Conservation (phyloP, 23 red algal genomes). For the Chondrus crispus region DNA sequence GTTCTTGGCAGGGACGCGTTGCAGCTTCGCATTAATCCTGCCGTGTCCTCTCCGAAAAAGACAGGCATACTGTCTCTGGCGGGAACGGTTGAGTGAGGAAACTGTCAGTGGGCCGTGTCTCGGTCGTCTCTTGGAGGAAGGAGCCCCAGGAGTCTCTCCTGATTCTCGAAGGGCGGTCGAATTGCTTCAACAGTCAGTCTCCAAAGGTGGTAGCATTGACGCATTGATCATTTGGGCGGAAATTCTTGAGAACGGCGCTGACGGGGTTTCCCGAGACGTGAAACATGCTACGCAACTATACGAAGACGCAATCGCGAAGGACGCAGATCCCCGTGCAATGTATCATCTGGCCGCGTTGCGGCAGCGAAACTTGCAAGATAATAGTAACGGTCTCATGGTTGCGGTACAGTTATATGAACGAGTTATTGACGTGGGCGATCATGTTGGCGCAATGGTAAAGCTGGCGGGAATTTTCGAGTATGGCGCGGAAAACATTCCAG, state of each 20-base stretch:
- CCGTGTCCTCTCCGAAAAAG: no score
- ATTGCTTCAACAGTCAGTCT: neutral
- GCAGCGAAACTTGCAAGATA: neutral
- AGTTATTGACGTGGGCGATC: neutral
- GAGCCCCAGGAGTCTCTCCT: neutral
- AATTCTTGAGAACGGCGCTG: neutral
- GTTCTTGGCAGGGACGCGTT: no score
- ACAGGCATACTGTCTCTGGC: no score
- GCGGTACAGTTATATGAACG: neutral
- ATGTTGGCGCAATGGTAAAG: neutral
- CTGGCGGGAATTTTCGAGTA: neutral
- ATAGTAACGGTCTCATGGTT: no score
- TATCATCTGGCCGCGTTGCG: neutral
- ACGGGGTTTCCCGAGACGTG: conserved; percentile 16
- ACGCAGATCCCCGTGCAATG: neutral
- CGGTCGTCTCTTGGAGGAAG: neutral
- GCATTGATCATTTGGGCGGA: neutral
- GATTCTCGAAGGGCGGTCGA: neutral
- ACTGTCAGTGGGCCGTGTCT: no score
- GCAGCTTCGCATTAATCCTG: no score
- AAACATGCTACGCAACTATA: conserved; percentile 1
- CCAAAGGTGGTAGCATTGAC: neutral
- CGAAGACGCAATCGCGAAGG: neutral
- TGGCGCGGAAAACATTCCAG: neutral
- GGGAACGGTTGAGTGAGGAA: no score